Conservation (phyloP, 1,139 yeast genomes). For the Wickerhamiella pararugosa region DNA sequence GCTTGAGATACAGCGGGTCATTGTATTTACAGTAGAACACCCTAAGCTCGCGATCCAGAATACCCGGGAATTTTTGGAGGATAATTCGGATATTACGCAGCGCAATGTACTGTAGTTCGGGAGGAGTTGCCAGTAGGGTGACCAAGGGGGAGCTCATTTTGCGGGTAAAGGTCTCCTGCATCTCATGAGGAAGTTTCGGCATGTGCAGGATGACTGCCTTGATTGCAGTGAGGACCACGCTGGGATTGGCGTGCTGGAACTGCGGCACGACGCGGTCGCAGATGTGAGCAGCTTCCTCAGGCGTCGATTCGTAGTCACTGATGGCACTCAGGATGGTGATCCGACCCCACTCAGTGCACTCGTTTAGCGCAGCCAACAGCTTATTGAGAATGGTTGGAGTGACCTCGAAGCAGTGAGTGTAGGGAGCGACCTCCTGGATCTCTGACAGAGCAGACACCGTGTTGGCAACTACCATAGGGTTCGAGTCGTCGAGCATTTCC, state of each 20-base stretch:
- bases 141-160: constrained; percentile 88
- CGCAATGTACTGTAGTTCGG: constrained; percentile 94
- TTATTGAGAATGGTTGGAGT: constrained; percentile 39
- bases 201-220: constrained; percentile 68
- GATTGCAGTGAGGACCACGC: constrained; percentile 79
- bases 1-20: constrained; percentile 84
- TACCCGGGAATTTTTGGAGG: constrained; percentile 72
- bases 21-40: constrained; percentile 89
- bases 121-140: constrained; percentile 70
- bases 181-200: constrained; percentile 34
- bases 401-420: constrained; percentile 32
- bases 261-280: constrained; percentile 89
- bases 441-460: constrained; percentile 79
- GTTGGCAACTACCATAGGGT: constrained; percentile 90
- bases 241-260: constrained; percentile 92
- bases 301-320: constrained; percentile 49
- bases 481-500: constrained; percentile 64
- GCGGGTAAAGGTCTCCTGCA: constrained; percentile 36
- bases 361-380: constrained; percentile 72
- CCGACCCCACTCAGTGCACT: constrained; percentile 99
- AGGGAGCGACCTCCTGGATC: constrained; percentile 55
- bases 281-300: constrained; percentile 66
- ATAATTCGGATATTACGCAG: constrained; percentile 82
- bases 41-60: constrained; percentile 65
- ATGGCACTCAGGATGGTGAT: constrained; percentile 75